phyloP scores from a whole-genome alignment of 106 monocot species.

The Platanthera guangdongensis region DNA sequence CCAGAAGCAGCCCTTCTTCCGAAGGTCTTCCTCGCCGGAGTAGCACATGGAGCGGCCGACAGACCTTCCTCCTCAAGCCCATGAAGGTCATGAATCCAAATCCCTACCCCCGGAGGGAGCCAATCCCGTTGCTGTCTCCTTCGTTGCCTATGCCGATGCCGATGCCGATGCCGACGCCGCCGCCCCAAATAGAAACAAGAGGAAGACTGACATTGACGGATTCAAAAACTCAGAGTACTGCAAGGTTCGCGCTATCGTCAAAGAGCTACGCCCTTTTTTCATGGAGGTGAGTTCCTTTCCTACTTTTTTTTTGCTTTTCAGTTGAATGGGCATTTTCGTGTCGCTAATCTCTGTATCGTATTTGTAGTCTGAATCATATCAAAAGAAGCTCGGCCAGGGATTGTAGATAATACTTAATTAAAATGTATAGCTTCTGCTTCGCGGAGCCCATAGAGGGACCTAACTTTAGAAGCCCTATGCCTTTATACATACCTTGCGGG shows the following conservation, averaged over 20 bases:
- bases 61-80: neutral
- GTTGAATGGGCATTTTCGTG: neutral
- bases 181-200: neutral
- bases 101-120: neutral
- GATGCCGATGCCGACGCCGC: neutral
- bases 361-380: neutral
- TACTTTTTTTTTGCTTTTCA: neutral
- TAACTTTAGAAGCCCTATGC: too few species aligned
- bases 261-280: constrained; percentile 4
- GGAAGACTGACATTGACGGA: neutral
- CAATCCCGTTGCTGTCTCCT: neutral
- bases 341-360: neutral
- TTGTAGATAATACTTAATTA: too few species aligned
- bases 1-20: neutral
- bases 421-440: too few species aligned
- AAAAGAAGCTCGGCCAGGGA: neutral
- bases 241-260: neutral
- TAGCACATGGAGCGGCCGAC: neutral
- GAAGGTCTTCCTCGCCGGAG: neutral
- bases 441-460: too few species aligned
- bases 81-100: neutral
- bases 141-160: neutral
- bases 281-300: neutral
- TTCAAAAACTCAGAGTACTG: neutral
- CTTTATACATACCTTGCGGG: too few species aligned